Evolutionary conservation across 208 protist species (phyloP).

Genomic region (Leishmania mexicana): DNA sequence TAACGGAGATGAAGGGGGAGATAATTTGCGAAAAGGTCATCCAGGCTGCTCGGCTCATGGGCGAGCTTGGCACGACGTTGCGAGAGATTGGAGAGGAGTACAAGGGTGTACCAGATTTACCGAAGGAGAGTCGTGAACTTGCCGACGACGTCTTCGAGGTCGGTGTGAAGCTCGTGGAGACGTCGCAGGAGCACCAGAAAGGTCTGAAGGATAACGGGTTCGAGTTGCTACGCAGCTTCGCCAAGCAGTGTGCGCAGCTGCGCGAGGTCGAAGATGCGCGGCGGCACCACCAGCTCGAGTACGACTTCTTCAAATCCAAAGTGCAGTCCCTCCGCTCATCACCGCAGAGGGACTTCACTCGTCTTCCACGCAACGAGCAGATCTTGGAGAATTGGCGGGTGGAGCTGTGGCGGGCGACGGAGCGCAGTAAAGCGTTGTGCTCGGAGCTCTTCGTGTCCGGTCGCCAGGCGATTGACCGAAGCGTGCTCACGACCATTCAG

Average conservation of each 20-base stretch:
- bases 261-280: constrained; percentile 52
- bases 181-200: constrained; percentile 59
- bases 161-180: constrained; percentile 56
- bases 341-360: constrained; percentile 62
- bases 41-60: constrained; percentile 58
- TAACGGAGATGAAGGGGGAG: constrained; percentile 48
- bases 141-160: constrained; percentile 53
- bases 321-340: constrained; percentile 55
- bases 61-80: constrained; percentile 66
- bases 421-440: constrained; percentile 57
- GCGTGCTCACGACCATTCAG: constrained; percentile 57
- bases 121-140: constrained; percentile 52
- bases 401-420: constrained; percentile 71
- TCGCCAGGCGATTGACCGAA: constrained; percentile 57
- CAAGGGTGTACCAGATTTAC: constrained; percentile 57
- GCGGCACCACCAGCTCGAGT: constrained; percentile 69
- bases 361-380: constrained; percentile 79
- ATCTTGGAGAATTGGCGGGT: constrained; percentile 77
- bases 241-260: constrained; percentile 48
- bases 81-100: constrained; percentile 80
- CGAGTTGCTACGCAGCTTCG: constrained; percentile 57
- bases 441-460: constrained; percentile 71
- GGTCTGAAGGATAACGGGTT: constrained; percentile 63
- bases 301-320: constrained; percentile 83
- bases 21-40: constrained; percentile 61